phyloP scores from a whole-genome alignment of 305 asterid species.

The Caryopteris hybrid region DNA sequence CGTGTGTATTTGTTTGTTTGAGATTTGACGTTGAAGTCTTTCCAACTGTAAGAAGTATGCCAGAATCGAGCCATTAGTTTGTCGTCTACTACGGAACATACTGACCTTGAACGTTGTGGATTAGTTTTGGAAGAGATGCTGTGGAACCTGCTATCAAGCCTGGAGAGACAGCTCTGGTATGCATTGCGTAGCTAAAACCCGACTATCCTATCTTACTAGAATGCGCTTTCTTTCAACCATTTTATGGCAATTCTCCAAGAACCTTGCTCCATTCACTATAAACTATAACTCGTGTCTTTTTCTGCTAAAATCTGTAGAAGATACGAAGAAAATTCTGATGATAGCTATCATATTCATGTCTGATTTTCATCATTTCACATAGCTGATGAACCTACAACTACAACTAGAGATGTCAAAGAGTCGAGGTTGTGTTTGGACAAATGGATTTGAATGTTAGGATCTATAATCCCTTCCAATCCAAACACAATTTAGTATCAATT shows the following conservation, averaged over 20 bases:
- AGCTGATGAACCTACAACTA: background rate
- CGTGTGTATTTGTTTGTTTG: too few relatives aligned
- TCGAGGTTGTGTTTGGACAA: background rate
- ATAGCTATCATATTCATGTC: background rate
- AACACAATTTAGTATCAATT: background rate
- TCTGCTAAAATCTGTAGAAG: background rate
- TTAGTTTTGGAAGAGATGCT: conserved; percentile 84
- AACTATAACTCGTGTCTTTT: too few relatives aligned
- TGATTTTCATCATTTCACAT: background rate
- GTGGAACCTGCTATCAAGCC: conserved; percentile 94
- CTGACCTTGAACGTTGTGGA: conserved; percentile 11
- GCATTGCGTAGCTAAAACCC: conserved; percentile 4
- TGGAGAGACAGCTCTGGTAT: conserved; percentile 78
- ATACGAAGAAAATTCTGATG: background rate
- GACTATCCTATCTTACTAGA: background rate
- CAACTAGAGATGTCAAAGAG: background rate
- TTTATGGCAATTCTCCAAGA: background rate
- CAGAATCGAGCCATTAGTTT: too few relatives aligned
- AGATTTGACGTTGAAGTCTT: too few relatives aligned
- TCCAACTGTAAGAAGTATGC: too few relatives aligned
- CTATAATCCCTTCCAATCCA: too few relatives aligned
- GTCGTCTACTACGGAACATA: too few relatives aligned
- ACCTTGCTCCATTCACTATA: too few relatives aligned
- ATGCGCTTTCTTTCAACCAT: too few relatives aligned
- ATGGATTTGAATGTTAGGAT: too few relatives aligned